Evolutionary conservation across 306 rosid species (phyloP), one percentile per base, ranked within the genome.

Genomic region (Mucuna pruriens): DNA sequence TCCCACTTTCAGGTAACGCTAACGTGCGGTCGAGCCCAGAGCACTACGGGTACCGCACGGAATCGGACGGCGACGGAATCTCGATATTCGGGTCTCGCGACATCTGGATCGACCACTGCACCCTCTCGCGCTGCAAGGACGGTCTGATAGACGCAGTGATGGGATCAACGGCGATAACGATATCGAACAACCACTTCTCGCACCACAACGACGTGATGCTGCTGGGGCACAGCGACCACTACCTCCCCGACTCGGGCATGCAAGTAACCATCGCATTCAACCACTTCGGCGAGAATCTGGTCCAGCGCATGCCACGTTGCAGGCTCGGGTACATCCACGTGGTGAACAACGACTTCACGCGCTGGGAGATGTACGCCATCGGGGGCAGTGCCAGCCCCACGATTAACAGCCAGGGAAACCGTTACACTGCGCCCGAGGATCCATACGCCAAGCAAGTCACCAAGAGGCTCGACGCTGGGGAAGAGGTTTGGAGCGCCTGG

Each of bases 271-370:
- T 95, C 3, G 98, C 98, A 13, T 95, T 95, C 86, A 95, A 95
- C 80, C 98, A 90, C 76, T 95, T 95, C 12, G 97, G 98, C 0
- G 90, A 92, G 33, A 39, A 86, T 4, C 88, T 95, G 2, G 93
- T 95, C 7, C 98, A 95, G 81, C 68, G 98, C 22, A 95, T 95
- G 98, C 98, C 98, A 0, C 84, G 98, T 5, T 95, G 98, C 77
- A 78, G 97, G 3, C 88, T 81, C 0, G 98, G 98, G 0, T 95
- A 95, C 75, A 87, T 95, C 34, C 98, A 95, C 42, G 92, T 95
- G 3, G 98, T 95, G 3, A 92, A 92, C 83, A 95, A 94, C 6
- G 98, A 92, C 42, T 94, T 80, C 78, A 94, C 97, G 3, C 79
- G 79, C 3, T 94, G 98, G 98, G 90, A 94, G 70, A 94, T 94